Evolutionary conservation across 1,284 basidiomycete genomes (phyloP), one percentile per base, ranked within the genome.

Genomic region (Fomes fomentarius): DNA sequence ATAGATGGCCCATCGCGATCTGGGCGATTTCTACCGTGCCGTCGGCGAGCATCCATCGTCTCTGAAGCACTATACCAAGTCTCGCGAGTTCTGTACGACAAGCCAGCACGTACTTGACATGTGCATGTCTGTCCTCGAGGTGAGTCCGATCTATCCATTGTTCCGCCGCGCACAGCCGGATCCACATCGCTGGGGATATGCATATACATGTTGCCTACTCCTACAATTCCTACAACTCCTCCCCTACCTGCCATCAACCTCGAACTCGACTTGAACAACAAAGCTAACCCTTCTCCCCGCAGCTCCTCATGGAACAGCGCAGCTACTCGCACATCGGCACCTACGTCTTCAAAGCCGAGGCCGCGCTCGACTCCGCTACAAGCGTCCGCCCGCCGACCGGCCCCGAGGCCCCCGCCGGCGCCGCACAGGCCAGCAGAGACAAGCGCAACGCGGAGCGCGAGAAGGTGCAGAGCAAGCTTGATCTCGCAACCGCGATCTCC

Each of bases 331-430:
- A 93, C 64, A 82, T 96, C 37, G 79, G 87, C 15, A 93, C 91
- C 3, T 95, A 94, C 67, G 85, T 94, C 38, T 93, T 88, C 82
- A 96, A 96, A 73, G 94, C 93, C 8, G 93, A 95, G 53, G 85
- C 89, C 0, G 91, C 93, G 1, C 76, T 96, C 25, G 92, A 94
- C 43, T 81, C 87, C 2, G 75, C 82, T 2, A 65, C 72, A 0
- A 60, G 41, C 37, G 46, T 42, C 12, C 47, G 60, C 11, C 39
- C 39, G 12, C 54, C 56, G 21, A 49, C 61, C 60, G n/a, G 62
- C 52, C 44, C 58, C 9, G 58, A 61, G 40, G 56, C 60, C 5
- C 50, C 71, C 14, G 59, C 59, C 3, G 71, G 75, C 39, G 73
- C 75, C 57, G 54, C 58, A 1, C 61, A 60, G 19, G 52, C 58